A percentile compares a stretch with the other conserved stretches of the same genome.
These are phyloP conservation scores for Luffa aegyptiaca DNA, from an alignment of 306 rosid genomes.

Conservation along the genomic window DNA sequence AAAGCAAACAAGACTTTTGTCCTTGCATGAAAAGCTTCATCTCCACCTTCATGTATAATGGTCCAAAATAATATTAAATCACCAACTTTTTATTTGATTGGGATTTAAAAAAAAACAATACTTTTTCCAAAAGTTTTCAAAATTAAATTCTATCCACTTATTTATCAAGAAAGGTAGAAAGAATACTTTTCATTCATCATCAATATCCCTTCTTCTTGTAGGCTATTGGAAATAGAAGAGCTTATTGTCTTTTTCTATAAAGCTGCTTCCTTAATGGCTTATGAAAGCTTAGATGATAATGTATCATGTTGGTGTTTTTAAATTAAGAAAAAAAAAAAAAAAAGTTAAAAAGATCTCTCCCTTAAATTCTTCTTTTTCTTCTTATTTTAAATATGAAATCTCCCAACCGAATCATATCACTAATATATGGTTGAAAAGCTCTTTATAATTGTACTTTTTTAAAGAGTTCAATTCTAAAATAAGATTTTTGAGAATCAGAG, in stretches of 20 bases:
- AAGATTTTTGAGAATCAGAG: background rate
- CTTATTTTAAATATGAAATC: background rate
- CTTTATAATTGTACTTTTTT: background rate
- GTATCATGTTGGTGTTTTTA: background rate
- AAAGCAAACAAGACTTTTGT: background rate
- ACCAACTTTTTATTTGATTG: background rate
- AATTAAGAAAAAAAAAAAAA: background rate
- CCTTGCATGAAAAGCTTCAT: background rate
- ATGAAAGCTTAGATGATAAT: background rate
- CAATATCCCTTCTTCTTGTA: background rate
- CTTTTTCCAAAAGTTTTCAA: background rate
- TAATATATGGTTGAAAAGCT: background rate
- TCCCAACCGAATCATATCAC: background rate
- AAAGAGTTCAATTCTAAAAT: background rate
- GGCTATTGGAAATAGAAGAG: background rate
- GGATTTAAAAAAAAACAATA: background rate
- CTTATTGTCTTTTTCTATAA: background rate
- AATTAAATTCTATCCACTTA: background rate
- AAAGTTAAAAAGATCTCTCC: background rate
- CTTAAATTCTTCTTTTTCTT: background rate
- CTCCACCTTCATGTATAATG: conserved; percentile 5
- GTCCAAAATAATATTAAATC: background rate
- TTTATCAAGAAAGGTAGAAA: background rate
- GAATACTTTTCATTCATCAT: background rate
- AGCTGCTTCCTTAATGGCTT: background rate